Percentiles rank a stretch among this genome's conserved stretches.
Evolutionary conservation across 225 moss, liverwort and hornwort species (phyloP).

Genomic region (Thuidium tamariscinum): DNA sequence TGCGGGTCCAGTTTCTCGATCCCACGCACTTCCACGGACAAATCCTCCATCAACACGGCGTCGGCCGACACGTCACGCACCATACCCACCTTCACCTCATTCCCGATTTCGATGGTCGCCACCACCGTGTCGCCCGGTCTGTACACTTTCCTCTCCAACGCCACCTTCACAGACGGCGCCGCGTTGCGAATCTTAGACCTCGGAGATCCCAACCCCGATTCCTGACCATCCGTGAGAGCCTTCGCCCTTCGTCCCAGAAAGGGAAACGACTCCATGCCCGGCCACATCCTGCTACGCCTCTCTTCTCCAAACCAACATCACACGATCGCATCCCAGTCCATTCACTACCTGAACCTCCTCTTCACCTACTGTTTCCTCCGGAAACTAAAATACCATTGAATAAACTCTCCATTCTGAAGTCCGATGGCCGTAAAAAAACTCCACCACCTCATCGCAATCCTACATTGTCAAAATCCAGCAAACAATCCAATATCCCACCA

Average conservation of each 20-base stretch:
- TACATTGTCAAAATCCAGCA: background rate
- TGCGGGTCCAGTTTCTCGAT: constrained; percentile 94
- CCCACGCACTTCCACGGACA: constrained; percentile 83
- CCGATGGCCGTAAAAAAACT: background rate
- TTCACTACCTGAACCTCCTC: background rate
- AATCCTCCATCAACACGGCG: constrained; percentile 89
- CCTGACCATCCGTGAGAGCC: constrained; percentile 4
- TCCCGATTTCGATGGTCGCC: constrained; percentile 60
- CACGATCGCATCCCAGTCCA: background rate
- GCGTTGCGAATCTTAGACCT: background rate
- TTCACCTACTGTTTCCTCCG: too few species aligned
- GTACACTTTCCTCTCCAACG: constrained; percentile 74
- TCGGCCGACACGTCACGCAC: constrained; percentile 38
- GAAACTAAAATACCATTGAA: background rate
- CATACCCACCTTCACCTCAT: constrained; percentile 10
- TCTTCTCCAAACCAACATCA: background rate
- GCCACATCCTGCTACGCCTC: constrained; percentile 22
- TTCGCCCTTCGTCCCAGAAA: constrained; percentile 36
- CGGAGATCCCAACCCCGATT: constrained; percentile 20
- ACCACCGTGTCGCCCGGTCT: constrained; percentile 80
- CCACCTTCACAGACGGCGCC: constrained; percentile 58
- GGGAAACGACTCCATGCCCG: constrained; percentile 39
- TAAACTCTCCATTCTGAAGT: background rate
- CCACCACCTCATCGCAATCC: background rate
- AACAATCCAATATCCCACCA: background rate